These are phyloP conservation scores for Madurella mycetomatis DNA, from an alignment of 2,329 filamentous ascomycete species.

Conservation along the genomic window DNA sequence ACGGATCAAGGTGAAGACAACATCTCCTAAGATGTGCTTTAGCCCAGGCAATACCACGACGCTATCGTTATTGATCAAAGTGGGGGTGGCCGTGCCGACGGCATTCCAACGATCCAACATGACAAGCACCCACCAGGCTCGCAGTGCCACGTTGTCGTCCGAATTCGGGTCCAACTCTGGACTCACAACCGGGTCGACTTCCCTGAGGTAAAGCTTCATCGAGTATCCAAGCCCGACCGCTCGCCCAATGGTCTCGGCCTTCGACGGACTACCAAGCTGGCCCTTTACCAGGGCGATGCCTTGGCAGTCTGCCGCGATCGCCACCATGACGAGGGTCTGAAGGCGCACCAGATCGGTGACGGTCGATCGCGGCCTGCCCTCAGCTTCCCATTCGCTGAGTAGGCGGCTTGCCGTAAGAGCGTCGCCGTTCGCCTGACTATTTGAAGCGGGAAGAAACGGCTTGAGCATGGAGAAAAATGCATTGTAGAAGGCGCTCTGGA, in stretches of 20 bases:
- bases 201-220: conserved; percentile 53
- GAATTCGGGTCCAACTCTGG: conserved; percentile 52
- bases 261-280: conserved; percentile 43
- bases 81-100: conserved; percentile 58
- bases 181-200: conserved; percentile 35
- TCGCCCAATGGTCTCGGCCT: conserved; percentile 55
- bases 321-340: conserved; percentile 62
- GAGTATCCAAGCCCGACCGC: conserved; percentile 63
- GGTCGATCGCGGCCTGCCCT: conserved; percentile 34
- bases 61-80: conserved; percentile 59
- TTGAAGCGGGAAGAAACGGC: conserved; percentile 40
- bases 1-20: conserved; percentile 61
- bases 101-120: conserved; percentile 71
- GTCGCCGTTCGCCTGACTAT: conserved; percentile 36
- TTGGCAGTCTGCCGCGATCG: conserved; percentile 60
- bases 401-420: conserved; percentile 43
- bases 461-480: conserved; percentile 58
- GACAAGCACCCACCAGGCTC: conserved; percentile 69
- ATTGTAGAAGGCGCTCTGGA: conserved; percentile 61
- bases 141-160: conserved; percentile 57
- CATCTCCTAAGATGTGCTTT: conserved; percentile 56
- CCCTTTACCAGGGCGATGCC: conserved; percentile 39
- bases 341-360: conserved; percentile 54
- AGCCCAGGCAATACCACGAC: conserved; percentile 58
- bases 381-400: conserved; percentile 49